Evolutionary conservation across 805 yeast genomes (phyloP), one percentile per base, ranked within the genome.

Genomic region (Lipomyces mesembrius): DNA sequence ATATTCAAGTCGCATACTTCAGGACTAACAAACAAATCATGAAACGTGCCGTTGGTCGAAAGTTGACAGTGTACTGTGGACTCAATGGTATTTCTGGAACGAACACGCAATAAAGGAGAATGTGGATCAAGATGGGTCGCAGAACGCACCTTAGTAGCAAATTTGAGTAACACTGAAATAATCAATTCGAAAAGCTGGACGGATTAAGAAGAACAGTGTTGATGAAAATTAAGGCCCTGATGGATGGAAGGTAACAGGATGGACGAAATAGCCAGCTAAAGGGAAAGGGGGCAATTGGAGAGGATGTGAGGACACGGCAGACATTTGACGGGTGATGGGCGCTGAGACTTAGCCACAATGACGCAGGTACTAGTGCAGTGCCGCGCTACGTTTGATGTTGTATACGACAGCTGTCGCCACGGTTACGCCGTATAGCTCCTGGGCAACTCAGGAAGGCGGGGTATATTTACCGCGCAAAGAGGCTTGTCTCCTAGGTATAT

Each of bases 141-240:
- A 43, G 22, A 43, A 43, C 49, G 49, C 49, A 43, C 49, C 49
- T 43, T 43, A 43, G 49, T n/a, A 17, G 25, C 49, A 43, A 43
- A 17, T 17, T 17, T 17, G 22, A 43, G 9, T 17, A 43, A n/a
- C 22, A 4, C 20, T 17, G 3, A 25, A 37, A 37, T 5, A 43
- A 43, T 43, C 49, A 43, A 43, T n/a, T 43, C 20, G 49, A 1
- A n/a, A 43, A n/a, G n/a, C 49, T 43, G 49, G 8, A 17, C 22
- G 49, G 22, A 43, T 12, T 37, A 6, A 17, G n/a, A 4, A 43
- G 7, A 8, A 43, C 22, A n/a, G 9, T 22, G 22, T 22, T 3
- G 49, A 25, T 5, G 22, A 43, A 43, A 17, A 2, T 37, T n/a
- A 17, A 17, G 49, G 22, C 22, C 20, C 49, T 17, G 49, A 43